These are phyloP conservation scores for Dysphania ambrosioides DNA, from an alignment of 148 eudicot genomes.

Conservation along the genomic window DNA sequence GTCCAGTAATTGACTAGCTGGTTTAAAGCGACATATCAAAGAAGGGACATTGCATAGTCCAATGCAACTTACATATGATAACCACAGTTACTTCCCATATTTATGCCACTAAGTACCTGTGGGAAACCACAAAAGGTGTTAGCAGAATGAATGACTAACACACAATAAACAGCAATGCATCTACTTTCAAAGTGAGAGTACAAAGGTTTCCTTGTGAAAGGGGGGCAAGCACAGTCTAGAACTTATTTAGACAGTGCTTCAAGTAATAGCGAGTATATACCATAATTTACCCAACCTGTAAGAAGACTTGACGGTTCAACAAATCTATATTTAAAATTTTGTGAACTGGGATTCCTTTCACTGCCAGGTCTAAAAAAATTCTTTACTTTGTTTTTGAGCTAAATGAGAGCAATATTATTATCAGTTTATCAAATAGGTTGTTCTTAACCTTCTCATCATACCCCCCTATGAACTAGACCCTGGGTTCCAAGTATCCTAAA, in stretches of 20 bases:
- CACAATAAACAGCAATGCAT: not conserved
- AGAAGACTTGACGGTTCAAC: not conserved
- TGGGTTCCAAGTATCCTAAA: not conserved
- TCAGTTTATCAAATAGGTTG: not conserved
- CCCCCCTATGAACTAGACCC: not conserved
- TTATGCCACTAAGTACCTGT: slow-evolving; percentile 97
- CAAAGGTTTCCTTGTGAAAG: not conserved
- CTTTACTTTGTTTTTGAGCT: not conserved
- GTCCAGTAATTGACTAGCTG: not conserved
- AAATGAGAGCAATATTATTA: not conserved
- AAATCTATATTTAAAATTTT: not conserved
- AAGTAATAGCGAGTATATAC: not conserved
- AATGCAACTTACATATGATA: slow-evolving; percentile 71
- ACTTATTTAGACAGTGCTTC: not conserved
- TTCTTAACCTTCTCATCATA: not conserved
- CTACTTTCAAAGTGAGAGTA: not conserved
- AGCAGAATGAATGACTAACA: not conserved
- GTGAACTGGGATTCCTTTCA: not conserved
- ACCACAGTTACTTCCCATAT: slow-evolving; percentile 95
- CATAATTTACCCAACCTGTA: not conserved
- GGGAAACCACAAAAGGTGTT: slow-evolving; percentile 11
- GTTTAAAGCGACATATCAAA: not conserved
- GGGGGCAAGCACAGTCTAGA: not conserved
- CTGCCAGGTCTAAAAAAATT: not conserved
- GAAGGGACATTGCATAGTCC: not conserved